These are phyloP conservation scores for Castanea crenata DNA, from an alignment of 306 rosid species.

Conservation along the genomic window DNA sequence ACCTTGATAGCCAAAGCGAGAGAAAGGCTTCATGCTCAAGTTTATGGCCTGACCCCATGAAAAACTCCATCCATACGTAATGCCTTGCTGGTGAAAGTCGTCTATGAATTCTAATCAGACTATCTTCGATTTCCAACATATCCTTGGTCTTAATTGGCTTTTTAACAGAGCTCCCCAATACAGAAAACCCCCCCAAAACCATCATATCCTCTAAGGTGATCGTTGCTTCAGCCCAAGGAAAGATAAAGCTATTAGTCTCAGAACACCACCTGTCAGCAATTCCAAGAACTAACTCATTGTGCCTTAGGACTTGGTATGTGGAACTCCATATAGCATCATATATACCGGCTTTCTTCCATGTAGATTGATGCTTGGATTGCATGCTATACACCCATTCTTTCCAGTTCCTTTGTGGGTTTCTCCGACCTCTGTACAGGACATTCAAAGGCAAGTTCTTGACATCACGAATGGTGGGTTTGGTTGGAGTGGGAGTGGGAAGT, in stretches of 20 bases:
- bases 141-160: conserved; percentile 1
- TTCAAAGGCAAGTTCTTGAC: conserved; percentile 19
- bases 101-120: background rate
- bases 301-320: background rate
- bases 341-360: conserved; percentile 46
- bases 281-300: conserved; percentile 16
- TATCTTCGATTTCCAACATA: background rate
- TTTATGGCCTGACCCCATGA: background rate
- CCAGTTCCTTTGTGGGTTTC: conserved; percentile 2
- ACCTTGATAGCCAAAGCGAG: conserved; percentile 1
- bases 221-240: conserved; percentile 56
- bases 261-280: conserved; percentile 44
- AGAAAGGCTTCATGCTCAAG: conserved; percentile 1
- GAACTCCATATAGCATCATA: conserved; percentile 44
- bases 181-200: conserved; percentile 29
- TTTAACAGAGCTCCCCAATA: conserved; percentile 16
- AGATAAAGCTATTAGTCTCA: conserved; percentile 38
- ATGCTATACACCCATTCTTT: conserved; percentile 34
- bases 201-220: conserved; percentile 57
- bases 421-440: conserved; percentile 35
- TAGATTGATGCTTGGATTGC: conserved; percentile 15
- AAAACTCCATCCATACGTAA: background rate
- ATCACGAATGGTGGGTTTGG: conserved; percentile 1
- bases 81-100: background rate
- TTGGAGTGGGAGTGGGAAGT: background rate